Evolutionary conservation across 169 alveolate genomes (phyloP).

Genomic region (Perkinsus marinus): DNA sequence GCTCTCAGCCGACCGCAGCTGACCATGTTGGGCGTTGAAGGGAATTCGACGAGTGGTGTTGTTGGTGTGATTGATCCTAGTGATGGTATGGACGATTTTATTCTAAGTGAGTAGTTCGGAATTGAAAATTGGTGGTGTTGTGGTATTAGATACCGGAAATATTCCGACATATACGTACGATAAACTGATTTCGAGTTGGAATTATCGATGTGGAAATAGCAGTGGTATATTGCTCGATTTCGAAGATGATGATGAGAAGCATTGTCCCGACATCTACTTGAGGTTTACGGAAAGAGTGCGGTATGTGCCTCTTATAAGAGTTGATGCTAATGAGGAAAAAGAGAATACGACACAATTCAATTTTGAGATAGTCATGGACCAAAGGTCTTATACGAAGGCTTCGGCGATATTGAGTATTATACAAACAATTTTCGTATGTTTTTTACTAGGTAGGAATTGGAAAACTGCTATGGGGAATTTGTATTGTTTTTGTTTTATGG

Average conservation of each 20-base stretch:
- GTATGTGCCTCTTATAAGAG: neutral
- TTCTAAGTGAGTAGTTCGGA: too few species aligned
- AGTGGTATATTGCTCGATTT: neutral
- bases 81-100: too few species aligned
- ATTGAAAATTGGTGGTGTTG: too few species aligned
- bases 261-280: neutral
- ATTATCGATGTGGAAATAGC: neutral
- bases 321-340: neutral
- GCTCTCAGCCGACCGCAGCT: neutral
- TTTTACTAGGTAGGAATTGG: neutral
- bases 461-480: neutral
- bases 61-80: too few species aligned
- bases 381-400: neutral
- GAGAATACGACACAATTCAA: neutral
- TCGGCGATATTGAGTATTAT: neutral
- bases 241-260: neutral
- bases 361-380: neutral
- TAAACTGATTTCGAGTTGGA: neutral
- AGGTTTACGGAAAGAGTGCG: neutral
- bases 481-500: conserved; percentile 8
- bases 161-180: neutral
- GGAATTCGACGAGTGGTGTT: too few species aligned
- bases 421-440: neutral
- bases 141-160: too few species aligned
- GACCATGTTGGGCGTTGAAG: too few species aligned